These are phyloP conservation scores for Leptosphaerulina australis DNA, from an alignment of 2,329 filamentous ascomycete genomes.

Conservation along the genomic window DNA sequence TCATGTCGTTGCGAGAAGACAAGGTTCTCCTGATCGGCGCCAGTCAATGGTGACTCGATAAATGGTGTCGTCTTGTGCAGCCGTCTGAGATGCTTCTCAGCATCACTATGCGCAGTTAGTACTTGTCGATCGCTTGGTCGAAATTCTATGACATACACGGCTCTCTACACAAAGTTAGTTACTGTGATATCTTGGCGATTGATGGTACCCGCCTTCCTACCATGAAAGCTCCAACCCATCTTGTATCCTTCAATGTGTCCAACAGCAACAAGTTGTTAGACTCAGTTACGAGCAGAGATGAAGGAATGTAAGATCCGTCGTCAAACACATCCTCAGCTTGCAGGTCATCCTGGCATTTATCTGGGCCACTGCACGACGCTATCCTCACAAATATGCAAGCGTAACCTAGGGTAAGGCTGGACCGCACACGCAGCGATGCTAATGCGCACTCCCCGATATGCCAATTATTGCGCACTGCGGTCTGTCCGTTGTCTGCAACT, in stretches of 20 bases:
- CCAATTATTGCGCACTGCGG: slow-evolving; percentile 4
- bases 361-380: slow-evolving; percentile 5
- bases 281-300: background rate
- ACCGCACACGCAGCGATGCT: slow-evolving; percentile 2
- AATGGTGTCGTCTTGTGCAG: slow-evolving; percentile 44
- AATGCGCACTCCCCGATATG: slow-evolving; percentile 1
- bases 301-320: background rate
- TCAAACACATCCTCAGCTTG: background rate
- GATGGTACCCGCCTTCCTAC: slow-evolving; percentile 28
- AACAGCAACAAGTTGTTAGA: slow-evolving; percentile 1
- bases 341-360: slow-evolving; percentile 4
- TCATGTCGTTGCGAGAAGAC: slow-evolving; percentile 49
- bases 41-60: slow-evolving; percentile 45
- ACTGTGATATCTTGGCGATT: background rate
- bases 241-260: background rate
- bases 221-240: slow-evolving; percentile 45
- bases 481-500: slow-evolving; percentile 4
- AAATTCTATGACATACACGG: slow-evolving; percentile 30
- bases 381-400: slow-evolving; percentile 1
- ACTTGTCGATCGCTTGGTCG: background rate
- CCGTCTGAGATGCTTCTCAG: slow-evolving; percentile 45
- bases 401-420: slow-evolving; percentile 11
- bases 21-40: slow-evolving; percentile 44
- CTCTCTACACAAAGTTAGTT: slow-evolving; percentile 26
- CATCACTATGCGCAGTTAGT: slow-evolving; percentile 34